These are phyloP conservation scores for Nothomitra cinnamomea DNA, from an alignment of 2,329 filamentous ascomycete species.

Conservation along the genomic window DNA sequence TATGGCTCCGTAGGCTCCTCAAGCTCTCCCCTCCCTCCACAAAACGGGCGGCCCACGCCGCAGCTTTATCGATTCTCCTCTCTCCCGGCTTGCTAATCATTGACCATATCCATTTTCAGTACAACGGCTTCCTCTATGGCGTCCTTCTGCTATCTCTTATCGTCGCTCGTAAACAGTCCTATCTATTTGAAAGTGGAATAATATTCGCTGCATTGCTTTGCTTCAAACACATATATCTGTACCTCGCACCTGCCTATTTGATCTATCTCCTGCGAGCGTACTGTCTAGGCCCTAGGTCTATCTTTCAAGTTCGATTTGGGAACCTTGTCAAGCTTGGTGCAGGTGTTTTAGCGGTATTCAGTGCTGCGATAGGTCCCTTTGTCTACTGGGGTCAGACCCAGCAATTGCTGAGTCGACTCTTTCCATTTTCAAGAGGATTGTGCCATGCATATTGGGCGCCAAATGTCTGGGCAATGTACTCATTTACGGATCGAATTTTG, in stretches of 20 bases:
- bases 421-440: constrained; percentile 83
- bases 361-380: constrained; percentile 79
- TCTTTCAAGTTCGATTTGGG: constrained; percentile 56
- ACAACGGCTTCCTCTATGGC: constrained; percentile 94
- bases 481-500: constrained; percentile 67
- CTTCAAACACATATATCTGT: constrained; percentile 96
- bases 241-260: constrained; percentile 90
- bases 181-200: constrained; percentile 61
- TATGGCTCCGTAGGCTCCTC: constrained; percentile 43
- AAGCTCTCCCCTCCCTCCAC: constrained; percentile 46
- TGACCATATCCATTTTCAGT: constrained; percentile 97
- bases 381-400: constrained; percentile 62
- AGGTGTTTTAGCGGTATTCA: constrained; percentile 55
- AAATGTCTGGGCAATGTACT: constrained; percentile 94
- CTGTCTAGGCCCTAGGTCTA: constrained; percentile 61
- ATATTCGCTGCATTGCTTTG: constrained; percentile 75
- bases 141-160: constrained; percentile 75
- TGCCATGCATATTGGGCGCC: constrained; percentile 99
- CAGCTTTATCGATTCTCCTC: constrained; percentile 73
- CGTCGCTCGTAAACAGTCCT: constrained; percentile 57
- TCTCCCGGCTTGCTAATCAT: constrained; percentile 92
- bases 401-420: constrained; percentile 69
- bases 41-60: constrained; percentile 68
- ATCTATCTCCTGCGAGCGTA: constrained; percentile 81
- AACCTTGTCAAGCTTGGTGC: constrained; percentile 73